Base-by-base conservation (phyloP, 169 alveolate genomes). In the Eimeria nieschulzi region DNA sequence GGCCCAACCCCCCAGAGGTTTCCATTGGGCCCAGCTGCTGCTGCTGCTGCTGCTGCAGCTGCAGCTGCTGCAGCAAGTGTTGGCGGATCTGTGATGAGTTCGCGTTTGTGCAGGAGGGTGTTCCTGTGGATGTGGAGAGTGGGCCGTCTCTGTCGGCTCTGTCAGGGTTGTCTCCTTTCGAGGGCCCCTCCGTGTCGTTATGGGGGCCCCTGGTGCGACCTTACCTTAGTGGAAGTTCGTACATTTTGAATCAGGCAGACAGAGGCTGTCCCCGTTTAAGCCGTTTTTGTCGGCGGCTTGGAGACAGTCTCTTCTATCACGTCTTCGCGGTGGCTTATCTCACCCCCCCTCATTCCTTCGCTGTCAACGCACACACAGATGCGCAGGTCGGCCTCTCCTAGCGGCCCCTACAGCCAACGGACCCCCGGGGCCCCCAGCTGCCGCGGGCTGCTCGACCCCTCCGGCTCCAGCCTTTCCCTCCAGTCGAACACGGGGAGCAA, bases 301-400 rank as follows among this genome's bases (percentile, higher is more conserved):
- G 90, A 8, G 13, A 23, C 26, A 9, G 21, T 15, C 51, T n/a
- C 78, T 87, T 93, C 39, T 5, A 19, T 21, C 93, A 93, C 83
- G 90, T 72, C 23, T 93, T 93, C 46, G 86, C 90, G n/a, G 95
- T 93, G 55, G 53, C 53, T 33, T 93, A 93, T 73, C 82, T 93
- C 17, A 93, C 95, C 12, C 95, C 95, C 13, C 94, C 91, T 19
- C 12, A 23, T 0, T 64, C 95, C 46, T 82, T 63, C 64, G 91
- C 95, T 12, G 95, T 93, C 46, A 15, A 80, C n/a, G 51, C 63
- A 5, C 95, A 93, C 92, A 70, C 90, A 25, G 95, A 93, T 84
- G 95, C 91, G 33, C 95, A 93, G 90, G 93, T 68, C 15, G 13
- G 79, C 2, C 9, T 39, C 15, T 33, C 46, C 46, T 33, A 33